Conservation (phyloP, 1,284 basidiomycete genomes). For the Fomitopsis palustris region DNA sequence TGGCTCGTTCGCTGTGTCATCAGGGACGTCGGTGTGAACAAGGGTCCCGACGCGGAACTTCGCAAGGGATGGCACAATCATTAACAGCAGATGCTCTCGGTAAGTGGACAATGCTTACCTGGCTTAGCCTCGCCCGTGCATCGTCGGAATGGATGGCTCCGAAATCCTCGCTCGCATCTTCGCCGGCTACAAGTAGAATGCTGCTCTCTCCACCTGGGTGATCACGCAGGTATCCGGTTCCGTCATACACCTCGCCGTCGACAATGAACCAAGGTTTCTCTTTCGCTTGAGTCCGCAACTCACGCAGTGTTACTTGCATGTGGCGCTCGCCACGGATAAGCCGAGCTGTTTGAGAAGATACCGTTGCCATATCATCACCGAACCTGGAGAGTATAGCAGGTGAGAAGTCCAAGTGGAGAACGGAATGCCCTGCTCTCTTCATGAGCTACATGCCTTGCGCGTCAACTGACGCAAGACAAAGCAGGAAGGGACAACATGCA, state of each 20-base stretch:
- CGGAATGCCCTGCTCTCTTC: constrained; percentile 45
- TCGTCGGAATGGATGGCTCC: constrained; percentile 53
- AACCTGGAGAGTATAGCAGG: neutral
- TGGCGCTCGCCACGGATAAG: constrained; percentile 40
- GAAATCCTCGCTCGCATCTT: constrained; percentile 67
- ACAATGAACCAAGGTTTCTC: constrained; percentile 53
- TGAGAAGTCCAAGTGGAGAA: constrained; percentile 41
- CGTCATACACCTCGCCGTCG: constrained; percentile 52
- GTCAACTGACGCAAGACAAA: neutral
- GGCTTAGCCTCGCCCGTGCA: constrained; percentile 43
- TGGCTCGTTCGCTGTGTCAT: constrained; percentile 6
- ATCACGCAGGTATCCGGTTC: constrained; percentile 49
- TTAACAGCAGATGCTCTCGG: no score
- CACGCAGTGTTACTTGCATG: constrained; percentile 43
- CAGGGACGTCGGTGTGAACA: neutral
- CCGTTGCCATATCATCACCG: constrained; percentile 1
- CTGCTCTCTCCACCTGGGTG: constrained; percentile 66
- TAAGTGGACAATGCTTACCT: constrained; percentile 30
- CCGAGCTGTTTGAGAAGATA: constrained; percentile 18
- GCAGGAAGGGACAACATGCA: neutral
- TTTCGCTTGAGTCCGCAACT: constrained; percentile 43
- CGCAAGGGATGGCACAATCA: neutral
- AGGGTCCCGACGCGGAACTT: constrained; percentile 44
- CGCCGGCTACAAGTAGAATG: constrained; percentile 56
- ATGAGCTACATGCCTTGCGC: constrained; percentile 36